Conservation (phyloP, 768 basidiomycete genomes). For the Kondoa malvinella region DNA sequence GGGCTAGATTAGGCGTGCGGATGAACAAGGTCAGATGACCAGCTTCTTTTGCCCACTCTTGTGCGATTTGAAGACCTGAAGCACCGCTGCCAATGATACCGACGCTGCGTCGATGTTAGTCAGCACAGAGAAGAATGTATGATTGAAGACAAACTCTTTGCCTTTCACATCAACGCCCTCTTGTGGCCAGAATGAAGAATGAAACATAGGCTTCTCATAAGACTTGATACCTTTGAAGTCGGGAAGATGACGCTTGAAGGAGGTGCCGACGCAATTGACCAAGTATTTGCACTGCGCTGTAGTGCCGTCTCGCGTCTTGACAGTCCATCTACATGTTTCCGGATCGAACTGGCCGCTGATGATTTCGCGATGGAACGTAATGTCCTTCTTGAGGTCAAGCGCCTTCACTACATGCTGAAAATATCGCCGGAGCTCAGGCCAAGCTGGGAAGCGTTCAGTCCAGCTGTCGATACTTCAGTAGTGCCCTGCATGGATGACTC, state of each 20-base stretch:
- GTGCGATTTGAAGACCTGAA: too few species aligned
- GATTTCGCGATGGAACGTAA: too few species aligned
- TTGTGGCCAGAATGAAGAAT: conserved; percentile 11
- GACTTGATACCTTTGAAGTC: neutral
- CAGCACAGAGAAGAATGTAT: too few species aligned
- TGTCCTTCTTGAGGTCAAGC: neutral
- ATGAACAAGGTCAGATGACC: conserved; percentile 12
- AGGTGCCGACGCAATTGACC: conserved; percentile 1
- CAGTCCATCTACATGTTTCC: too few species aligned
- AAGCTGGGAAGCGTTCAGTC: neutral
- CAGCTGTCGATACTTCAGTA: neutral
- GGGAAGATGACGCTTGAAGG: neutral
- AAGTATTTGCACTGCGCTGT: neutral
- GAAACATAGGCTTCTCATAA: conserved; percentile 1
- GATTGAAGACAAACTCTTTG: conserved; percentile 9
- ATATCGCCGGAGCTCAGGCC: neutral
- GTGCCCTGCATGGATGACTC: neutral
- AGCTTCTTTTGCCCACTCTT: conserved; percentile 6
- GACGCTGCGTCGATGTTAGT: too few species aligned
- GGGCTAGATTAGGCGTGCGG: conserved; percentile 12
- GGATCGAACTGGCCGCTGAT: too few species aligned
- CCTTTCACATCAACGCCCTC: conserved; percentile 8
- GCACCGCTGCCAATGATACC: too few species aligned
- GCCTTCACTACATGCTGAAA: neutral
- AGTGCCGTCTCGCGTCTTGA: neutral